Conservation (phyloP, 257 asterid species). For the Solanum sparsipilum region DNA sequence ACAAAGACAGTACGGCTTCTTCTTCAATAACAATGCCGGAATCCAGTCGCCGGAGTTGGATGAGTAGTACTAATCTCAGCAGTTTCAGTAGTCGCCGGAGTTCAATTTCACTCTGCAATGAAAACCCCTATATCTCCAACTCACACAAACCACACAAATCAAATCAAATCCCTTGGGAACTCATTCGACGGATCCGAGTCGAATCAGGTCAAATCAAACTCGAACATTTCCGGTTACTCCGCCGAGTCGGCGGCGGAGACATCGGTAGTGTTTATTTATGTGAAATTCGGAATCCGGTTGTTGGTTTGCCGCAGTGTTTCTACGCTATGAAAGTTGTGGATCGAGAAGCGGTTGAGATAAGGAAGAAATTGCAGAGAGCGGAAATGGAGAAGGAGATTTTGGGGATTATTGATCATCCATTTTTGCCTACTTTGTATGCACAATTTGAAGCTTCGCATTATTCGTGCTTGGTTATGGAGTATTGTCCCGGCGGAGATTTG, state of each 20-base stretch:
- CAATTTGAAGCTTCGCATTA: slow-evolving; percentile 36
- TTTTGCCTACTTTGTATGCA: slow-evolving; percentile 32
- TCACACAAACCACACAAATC: slow-evolving; percentile 34
- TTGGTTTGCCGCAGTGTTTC: slow-evolving; percentile 22
- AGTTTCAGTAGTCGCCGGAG: slow-evolving; percentile 33
- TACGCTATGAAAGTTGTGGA: slow-evolving; percentile 48
- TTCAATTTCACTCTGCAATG: slow-evolving; percentile 15
- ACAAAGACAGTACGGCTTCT: slow-evolving; percentile 37
- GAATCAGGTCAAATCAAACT: slow-evolving; percentile 35
- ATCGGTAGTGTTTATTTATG: slow-evolving; percentile 34
- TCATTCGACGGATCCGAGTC: slow-evolving; percentile 23
- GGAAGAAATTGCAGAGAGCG: slow-evolving; percentile 31
- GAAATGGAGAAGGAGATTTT: slow-evolving; percentile 36
- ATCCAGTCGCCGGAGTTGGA: slow-evolving; percentile 29
- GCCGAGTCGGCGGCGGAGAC: slow-evolving; percentile 35
- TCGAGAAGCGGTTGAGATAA: slow-evolving; percentile 25
- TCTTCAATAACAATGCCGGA: slow-evolving; percentile 37
- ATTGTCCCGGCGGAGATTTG: slow-evolving; percentile 37
- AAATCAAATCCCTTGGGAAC: slow-evolving; percentile 34
- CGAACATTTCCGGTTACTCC: slow-evolving; percentile 29
- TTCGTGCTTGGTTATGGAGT: slow-evolving; percentile 39
- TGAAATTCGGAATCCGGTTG: slow-evolving; percentile 22
- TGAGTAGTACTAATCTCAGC: slow-evolving; percentile 30
- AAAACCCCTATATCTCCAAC: slow-evolving; percentile 1
- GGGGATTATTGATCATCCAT: slow-evolving; percentile 35